Evolutionary conservation across 495 filamentous ascomycete species (phyloP).

Genomic region (Aspergillus nidulans): DNA sequence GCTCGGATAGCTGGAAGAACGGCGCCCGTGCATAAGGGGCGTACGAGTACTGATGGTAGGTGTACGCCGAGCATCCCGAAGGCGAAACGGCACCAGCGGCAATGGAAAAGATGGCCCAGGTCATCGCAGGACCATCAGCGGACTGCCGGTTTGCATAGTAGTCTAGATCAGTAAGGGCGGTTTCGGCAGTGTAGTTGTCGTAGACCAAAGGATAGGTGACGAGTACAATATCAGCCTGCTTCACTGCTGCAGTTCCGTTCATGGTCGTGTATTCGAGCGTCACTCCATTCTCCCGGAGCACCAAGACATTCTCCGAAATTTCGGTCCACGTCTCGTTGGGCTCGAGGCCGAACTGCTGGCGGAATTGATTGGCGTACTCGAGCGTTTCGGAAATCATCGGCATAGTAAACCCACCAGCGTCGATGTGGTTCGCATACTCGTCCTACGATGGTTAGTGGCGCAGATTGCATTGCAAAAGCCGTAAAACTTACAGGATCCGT

Average conservation of each 20-base stretch:
- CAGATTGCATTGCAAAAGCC: no score
- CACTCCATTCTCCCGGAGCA: slow-evolving; percentile 55
- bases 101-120: slow-evolving; percentile 61
- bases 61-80: slow-evolving; percentile 59
- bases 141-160: slow-evolving; percentile 66
- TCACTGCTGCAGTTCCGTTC: slow-evolving; percentile 59
- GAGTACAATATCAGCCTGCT: slow-evolving; percentile 63
- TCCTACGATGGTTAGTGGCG: slow-evolving; percentile 36
- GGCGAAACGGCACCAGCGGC: slow-evolving; percentile 55
- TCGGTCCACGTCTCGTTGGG: slow-evolving; percentile 49
- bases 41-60: slow-evolving; percentile 59
- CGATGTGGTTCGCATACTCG: slow-evolving; percentile 68
- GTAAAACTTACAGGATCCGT: slow-evolving; percentile 59
- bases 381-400: slow-evolving; percentile 58
- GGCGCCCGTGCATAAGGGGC: slow-evolving; percentile 48
- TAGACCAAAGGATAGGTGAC: slow-evolving; percentile 56
- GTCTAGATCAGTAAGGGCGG: slow-evolving; percentile 52
- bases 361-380: slow-evolving; percentile 52
- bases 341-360: slow-evolving; percentile 50
- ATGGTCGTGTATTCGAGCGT: slow-evolving; percentile 67
- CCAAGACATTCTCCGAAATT: slow-evolving; percentile 48
- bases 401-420: slow-evolving; percentile 72
- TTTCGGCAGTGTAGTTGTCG: slow-evolving; percentile 47
- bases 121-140: slow-evolving; percentile 60
- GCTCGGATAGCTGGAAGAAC: slow-evolving; percentile 60